Percentiles rank a stretch among this genome's conserved stretches.
Conservation (phyloP, 805 yeast genomes). For the Ogataea chonburiensis region DNA sequence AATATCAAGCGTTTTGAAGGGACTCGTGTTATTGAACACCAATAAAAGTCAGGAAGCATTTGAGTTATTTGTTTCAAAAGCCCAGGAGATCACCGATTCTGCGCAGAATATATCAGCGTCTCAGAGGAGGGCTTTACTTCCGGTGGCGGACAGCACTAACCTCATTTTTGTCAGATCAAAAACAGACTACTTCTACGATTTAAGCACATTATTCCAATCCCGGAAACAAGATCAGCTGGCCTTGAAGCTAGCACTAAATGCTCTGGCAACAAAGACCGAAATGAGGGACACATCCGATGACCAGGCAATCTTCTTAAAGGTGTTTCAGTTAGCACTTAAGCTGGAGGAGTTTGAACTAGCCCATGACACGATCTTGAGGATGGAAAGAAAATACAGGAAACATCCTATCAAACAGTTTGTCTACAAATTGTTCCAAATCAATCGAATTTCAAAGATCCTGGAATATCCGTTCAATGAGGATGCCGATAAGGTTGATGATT, state of each 20-base stretch:
- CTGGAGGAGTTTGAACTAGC: constrained; percentile 32
- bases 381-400: constrained; percentile 25
- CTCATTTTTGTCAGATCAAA: constrained; percentile 32
- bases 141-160: constrained; percentile 20
- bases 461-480: constrained; percentile 45
- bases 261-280: constrained; percentile 24
- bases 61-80: constrained; percentile 29
- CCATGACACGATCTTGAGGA: constrained; percentile 28
- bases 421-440: constrained; percentile 38
- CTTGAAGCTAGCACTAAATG: constrained; percentile 33
- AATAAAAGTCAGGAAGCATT: constrained; percentile 28
- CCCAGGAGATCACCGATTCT: constrained; percentile 30
- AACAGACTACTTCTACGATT: constrained; percentile 38
- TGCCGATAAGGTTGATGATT: constrained; percentile 40
- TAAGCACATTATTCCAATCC: constrained; percentile 38
- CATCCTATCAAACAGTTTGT: constrained; percentile 36
- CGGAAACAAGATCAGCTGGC: constrained; percentile 34
- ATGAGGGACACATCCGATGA: constrained; percentile 23
- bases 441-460: constrained; percentile 40
- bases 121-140: constrained; percentile 22
- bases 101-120: constrained; percentile 16
- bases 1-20: constrained; percentile 27
- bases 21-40: constrained; percentile 28
- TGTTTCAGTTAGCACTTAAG: constrained; percentile 33
- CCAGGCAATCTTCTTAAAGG: constrained; percentile 22